Base-by-base conservation (phyloP, 179 eudicot species). In the Camellia oleifera region DNA sequence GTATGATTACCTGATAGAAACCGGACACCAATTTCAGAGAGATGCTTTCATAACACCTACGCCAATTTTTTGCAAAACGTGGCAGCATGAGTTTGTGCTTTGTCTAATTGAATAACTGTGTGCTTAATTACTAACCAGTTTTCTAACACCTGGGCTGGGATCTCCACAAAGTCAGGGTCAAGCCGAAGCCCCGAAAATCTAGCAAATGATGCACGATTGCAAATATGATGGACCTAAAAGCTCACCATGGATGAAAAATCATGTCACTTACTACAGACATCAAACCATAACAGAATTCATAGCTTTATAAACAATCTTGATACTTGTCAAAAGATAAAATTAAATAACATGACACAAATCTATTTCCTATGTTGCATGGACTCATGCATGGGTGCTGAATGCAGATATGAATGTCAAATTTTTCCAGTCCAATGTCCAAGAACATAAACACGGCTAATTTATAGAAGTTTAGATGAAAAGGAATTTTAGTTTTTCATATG, bases 161-260 rank as follows among this genome's bases (percentile, higher is more conserved):
- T 94, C 88, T 95, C 99, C 81, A 92, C 90, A 85, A 95, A 92
- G 86, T 95, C 99, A 4, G 95, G 92, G 84, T 94, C 97, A 84
- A 92, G 88, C 69, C 97, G 96, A 79, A 95, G 85, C 79, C 99
- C 99, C 52, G 98, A 92, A 79, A 94, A 95, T 85, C 91, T 90
- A 66, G 92, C 87, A 87, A 91, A 88, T 70, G 99, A 83, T 70
- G 99, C 91, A 78, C 85, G 91, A 74, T 94, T 96, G 91, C 99
- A 96, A 77, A 92, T 81, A 84, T 91, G 93, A 79, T 94, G 99
- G 45, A 89, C 91, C 99, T 95, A 83, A 82, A 84, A 74, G 62
- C 20, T 66, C 83, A 85, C n/a, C 58, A 82, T 11, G 50, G 78
- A 76, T 20, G 61, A 69, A 53, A 62, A 82, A 12, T 60, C 26